Evolutionary conservation across 352 stramenopile genomes (phyloP).

Genomic region (Pythium pyrilobum): DNA sequence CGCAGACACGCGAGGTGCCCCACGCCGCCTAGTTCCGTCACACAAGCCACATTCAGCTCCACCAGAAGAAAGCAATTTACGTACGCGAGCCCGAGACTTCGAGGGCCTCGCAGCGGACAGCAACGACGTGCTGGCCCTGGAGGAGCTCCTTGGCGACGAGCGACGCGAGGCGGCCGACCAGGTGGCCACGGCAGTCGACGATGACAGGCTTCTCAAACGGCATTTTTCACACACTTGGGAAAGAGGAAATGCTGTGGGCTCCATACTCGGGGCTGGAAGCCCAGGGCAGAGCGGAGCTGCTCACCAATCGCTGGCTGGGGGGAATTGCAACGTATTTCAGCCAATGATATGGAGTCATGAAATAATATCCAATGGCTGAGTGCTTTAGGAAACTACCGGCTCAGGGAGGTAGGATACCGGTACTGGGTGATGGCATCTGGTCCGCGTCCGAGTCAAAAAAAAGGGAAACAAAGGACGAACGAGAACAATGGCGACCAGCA

Average conservation of each 20-base stretch:
- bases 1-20: not conserved
- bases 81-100: slow-evolving; percentile 97
- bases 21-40: slow-evolving; percentile 7
- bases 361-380: slow-evolving; percentile 15
- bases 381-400: not conserved
- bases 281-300: slow-evolving; percentile 1
- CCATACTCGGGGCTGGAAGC: slow-evolving; percentile 3
- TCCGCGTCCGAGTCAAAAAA: slow-evolving; percentile 11
- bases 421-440: not conserved
- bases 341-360: slow-evolving; percentile 4
- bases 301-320: slow-evolving; percentile 27
- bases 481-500: slow-evolving; percentile 7
- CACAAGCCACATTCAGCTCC: not conserved
- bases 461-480: slow-evolving; percentile 7
- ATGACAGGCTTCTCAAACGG: slow-evolving; percentile 95
- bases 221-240: slow-evolving; percentile 65
- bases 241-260: slow-evolving; percentile 57
- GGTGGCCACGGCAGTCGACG: slow-evolving; percentile 98
- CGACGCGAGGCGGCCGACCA: slow-evolving; percentile 97
- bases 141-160: slow-evolving; percentile 99
- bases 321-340: slow-evolving; percentile 5
- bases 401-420: not conserved
- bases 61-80: slow-evolving; percentile 20
- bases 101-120: slow-evolving; percentile 98
- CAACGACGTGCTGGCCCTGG: slow-evolving; percentile 97